A percentile compares a stretch with the other conserved stretches of the same genome.
Conservation (phyloP, 768 basidiomycete species). For the Candolleomyces eurysporus region DNA sequence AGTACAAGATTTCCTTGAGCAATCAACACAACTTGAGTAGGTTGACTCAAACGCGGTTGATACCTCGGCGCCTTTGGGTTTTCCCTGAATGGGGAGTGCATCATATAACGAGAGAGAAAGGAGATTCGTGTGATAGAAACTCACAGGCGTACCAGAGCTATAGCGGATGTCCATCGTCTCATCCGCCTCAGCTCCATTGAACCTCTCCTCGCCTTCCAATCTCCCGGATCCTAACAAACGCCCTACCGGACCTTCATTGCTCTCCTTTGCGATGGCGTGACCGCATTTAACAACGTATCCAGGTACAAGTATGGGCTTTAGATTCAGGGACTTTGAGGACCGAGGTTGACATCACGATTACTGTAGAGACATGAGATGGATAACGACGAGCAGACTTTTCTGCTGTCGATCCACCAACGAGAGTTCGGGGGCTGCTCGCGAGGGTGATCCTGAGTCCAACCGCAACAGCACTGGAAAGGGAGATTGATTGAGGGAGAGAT, state of each 20-base stretch:
- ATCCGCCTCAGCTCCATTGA: slow-evolving; percentile 17
- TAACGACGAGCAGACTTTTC: slow-evolving; percentile 7
- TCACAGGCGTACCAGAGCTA: slow-evolving; percentile 46
- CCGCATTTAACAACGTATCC: slow-evolving; percentile 10
- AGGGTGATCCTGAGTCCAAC: slow-evolving; percentile 11
- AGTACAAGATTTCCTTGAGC: neutral
- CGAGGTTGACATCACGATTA: slow-evolving; percentile 17
- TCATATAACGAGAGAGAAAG: neutral
- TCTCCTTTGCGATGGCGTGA: neutral
- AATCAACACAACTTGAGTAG: no score
- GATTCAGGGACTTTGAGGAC: slow-evolving; percentile 7
- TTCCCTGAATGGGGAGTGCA: slow-evolving; percentile 27
- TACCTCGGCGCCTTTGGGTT: slow-evolving; percentile 45
- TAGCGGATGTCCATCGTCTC: slow-evolving; percentile 25
- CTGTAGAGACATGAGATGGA: slow-evolving; percentile 5
- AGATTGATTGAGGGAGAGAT: neutral
- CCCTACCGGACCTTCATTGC: slow-evolving; percentile 7
- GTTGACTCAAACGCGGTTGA: no score
- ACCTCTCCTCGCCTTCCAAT: slow-evolving; percentile 17
- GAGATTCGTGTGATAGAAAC: neutral
- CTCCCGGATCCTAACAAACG: slow-evolving; percentile 13
- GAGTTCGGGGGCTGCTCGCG: slow-evolving; percentile 11
- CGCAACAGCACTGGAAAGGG: slow-evolving; percentile 1
- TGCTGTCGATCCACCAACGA: slow-evolving; percentile 14
- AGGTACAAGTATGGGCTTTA: slow-evolving; percentile 14